Percentiles rank a stretch among this genome's conserved stretches.
phyloP scores from a whole-genome alignment of 2,329 filamentous ascomycete species.

The Akanthomyces uredinophilus region DNA sequence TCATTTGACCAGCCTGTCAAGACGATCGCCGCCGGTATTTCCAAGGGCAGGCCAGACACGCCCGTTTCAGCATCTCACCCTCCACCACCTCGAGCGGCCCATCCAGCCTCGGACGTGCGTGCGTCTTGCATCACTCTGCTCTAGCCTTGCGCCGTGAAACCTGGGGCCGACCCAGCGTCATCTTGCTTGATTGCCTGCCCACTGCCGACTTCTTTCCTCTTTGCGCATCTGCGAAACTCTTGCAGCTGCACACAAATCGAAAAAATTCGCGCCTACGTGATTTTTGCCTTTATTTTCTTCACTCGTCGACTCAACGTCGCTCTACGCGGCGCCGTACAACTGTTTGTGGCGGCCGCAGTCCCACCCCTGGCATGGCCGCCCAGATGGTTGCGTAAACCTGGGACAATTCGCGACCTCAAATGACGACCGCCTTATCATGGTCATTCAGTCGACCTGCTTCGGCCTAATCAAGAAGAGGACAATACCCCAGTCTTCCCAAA shows the following conservation, averaged over 20 bases:
- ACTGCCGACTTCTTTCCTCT: conserved; percentile 1
- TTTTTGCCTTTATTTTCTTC: background rate
- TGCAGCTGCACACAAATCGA: conserved; percentile 5
- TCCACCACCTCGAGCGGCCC: background rate
- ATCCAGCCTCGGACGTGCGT: conserved; percentile 7
- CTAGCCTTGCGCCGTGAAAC: conserved; percentile 5
- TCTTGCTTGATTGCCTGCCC: conserved; percentile 2
- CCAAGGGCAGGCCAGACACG: background rate
- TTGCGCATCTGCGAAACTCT: background rate
- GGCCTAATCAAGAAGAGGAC: conserved; percentile 4
- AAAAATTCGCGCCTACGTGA: background rate
- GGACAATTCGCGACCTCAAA: conserved; percentile 5
- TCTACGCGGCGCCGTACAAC: background rate
- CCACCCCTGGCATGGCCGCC: conserved; percentile 7
- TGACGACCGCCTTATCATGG: conserved; percentile 1
- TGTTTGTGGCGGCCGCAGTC: conserved; percentile 12
- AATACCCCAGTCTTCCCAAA: background rate
- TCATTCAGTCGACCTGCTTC: background rate
- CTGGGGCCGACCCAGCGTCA: conserved; percentile 4
- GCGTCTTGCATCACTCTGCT: conserved; percentile 13
- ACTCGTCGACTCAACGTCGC: background rate
- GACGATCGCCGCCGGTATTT: background rate
- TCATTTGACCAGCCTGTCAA: background rate
- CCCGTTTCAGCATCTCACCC: conserved; percentile 7
- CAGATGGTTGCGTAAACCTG: conserved; percentile 8